Evolutionary conservation across 768 basidiomycete genomes (phyloP), one percentile per base, ranked within the genome.

Genomic region (Austroboletus festivus): DNA sequence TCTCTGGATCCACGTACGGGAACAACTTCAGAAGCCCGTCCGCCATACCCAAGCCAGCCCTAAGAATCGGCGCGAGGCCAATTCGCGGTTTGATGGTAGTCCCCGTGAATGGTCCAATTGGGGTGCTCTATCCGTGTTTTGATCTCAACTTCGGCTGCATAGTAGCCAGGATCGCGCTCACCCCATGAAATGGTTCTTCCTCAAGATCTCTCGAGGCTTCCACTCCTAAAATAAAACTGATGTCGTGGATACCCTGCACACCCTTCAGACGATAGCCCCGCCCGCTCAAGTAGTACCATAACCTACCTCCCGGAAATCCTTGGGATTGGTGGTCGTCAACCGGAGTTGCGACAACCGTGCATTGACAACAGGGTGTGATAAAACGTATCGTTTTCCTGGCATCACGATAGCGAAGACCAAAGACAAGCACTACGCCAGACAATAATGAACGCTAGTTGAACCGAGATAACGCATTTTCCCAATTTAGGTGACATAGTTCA

Each of bases 1-100:
- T n/a, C n/a, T n/a, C n/a, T 31, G 22, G 38, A 42, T 35, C 38
- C 13, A 75, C 89, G 33, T 74, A 87, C 76, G 93, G 93, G 68
- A 94, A 95, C 43, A 94, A 73, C 45, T 80, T 80, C 51, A 94
- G 71, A 70, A 96, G 68, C 19, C 89, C 90, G 57, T 95, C 91
- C 1, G 87, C 80, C 92, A 98, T 94, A 16, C 93, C 92, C 53
- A 94, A 71, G 5, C 95, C 95, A 24, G 95, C 95, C 33, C 95
- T 83, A 47, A 98, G 74, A 58, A 98, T 91, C 34, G 95, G 95
- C 3, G 90, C 85, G 46, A 98, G 69, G 5, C 91, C 95, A 45
- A 98, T 79, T 39, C 81, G 77, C 8, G 86, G 80, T 56, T 85
- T 87, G 66, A 98, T 78, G 21, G 63, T 68, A 4, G 81, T 80